Percentiles rank a stretch among this genome's conserved stretches.
These are phyloP conservation scores for Tolypocladium cylindrosporum DNA, from an alignment of 2,329 filamentous ascomycete species.

Conservation along the genomic window DNA sequence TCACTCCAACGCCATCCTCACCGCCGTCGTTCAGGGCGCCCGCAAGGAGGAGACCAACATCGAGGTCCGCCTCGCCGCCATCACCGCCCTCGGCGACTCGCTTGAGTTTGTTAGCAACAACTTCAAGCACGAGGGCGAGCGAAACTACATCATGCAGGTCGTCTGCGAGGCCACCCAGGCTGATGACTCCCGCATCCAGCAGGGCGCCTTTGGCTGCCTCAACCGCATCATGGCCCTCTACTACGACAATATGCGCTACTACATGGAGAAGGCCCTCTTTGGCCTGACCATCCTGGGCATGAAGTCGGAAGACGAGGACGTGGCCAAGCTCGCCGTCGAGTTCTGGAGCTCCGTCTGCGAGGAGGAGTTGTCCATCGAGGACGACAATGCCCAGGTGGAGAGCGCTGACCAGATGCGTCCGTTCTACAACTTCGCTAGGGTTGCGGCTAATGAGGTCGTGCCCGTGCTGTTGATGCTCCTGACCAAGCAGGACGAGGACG, in stretches of 20 bases:
- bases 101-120: conserved; percentile 97
- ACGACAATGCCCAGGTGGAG: conserved; percentile 75
- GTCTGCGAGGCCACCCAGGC: conserved; percentile 98
- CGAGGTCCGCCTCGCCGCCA: conserved; percentile 86
- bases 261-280: conserved; percentile 99
- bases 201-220: conserved; percentile 90
- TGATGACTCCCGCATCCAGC: conserved; percentile 81
- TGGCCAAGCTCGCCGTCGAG: conserved; percentile 94
- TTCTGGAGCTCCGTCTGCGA: conserved; percentile 99
- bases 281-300: conserved; percentile 96
- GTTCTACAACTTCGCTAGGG: conserved; percentile 91
- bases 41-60: conserved; percentile 89
- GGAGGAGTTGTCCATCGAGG: conserved; percentile 95
- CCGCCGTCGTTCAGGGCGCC: conserved; percentile 93
- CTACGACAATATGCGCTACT: conserved; percentile 99
- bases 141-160: conserved; percentile 99
- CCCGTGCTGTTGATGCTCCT: conserved; percentile 82
- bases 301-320: conserved; percentile 96
- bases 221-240: conserved; percentile 99
- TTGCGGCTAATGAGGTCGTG: conserved; percentile 89
- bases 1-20: conserved; percentile 96
- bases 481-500: conserved; percentile 96
- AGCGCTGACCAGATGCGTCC: conserved; percentile 76
- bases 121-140: conserved; percentile 97
- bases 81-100: conserved; percentile 89